phyloP scores from a whole-genome alignment of 2,329 filamentous ascomycete genomes.

The Stemphylium beticola region DNA sequence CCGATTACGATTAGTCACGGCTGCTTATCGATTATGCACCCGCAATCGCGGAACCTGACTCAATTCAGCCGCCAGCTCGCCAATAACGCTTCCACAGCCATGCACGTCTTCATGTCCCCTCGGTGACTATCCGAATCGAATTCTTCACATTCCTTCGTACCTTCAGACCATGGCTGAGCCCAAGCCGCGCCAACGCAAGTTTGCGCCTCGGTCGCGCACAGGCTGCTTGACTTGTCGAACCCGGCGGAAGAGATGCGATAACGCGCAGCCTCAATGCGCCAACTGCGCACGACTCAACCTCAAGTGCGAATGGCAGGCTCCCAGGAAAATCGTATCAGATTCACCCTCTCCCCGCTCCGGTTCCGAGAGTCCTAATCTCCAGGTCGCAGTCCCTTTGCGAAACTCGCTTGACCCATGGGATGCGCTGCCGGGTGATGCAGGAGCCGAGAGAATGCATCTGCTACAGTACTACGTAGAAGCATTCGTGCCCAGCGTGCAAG shows the following conservation, averaged over 20 bases:
- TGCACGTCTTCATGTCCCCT: conserved; percentile 12
- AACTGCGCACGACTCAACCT: conserved; percentile 46
- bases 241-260: conserved; percentile 46
- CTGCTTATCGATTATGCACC: conserved; percentile 12
- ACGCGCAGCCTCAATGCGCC: conserved; percentile 40
- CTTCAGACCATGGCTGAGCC: conserved; percentile 40
- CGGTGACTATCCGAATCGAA: conserved; percentile 22
- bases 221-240: conserved; percentile 46
- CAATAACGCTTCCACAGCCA: conserved; percentile 9
- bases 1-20: conserved; percentile 12
- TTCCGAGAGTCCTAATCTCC: conserved; percentile 21
- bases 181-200: conserved; percentile 44
- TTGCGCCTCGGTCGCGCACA: conserved; percentile 45
- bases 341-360: conserved; percentile 6
- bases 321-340: conserved; percentile 29
- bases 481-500: conserved; percentile 46
- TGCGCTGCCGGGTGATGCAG: conserved; percentile 31
- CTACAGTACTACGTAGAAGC: conserved; percentile 46
- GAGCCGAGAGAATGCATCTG: conserved; percentile 36
- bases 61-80: conserved; percentile 10
- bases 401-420: conserved; percentile 42
- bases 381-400: conserved; percentile 22
- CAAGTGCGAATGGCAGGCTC: conserved; percentile 45
- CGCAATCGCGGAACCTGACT: conserved; percentile 9
- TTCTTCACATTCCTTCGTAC: background rate